Evolutionary conservation across 2,329 filamentous ascomycete genomes (phyloP), one percentile per base, ranked within the genome.

Genomic region (Neoarthrinium moseri): DNA sequence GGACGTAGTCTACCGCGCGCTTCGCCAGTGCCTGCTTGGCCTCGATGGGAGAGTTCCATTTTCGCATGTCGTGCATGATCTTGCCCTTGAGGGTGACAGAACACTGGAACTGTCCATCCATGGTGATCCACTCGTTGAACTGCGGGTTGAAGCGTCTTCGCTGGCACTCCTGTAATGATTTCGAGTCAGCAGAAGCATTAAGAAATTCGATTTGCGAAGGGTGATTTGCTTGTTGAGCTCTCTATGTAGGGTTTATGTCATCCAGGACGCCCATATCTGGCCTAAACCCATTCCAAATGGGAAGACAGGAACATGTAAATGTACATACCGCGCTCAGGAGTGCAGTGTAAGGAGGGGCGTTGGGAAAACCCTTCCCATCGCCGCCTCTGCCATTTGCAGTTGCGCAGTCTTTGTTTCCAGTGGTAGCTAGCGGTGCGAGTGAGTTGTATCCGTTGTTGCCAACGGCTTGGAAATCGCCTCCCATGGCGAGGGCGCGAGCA

Each of bases 91-190:
- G 18, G 17, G 49, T 43, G 6, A 63, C 57, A 18, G 52, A 51
- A 37, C 54, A 60, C 34, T 33, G 53, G 37, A 42, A 56, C 2
- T 27, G 26, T 17, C 47, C 46, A 13, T 51, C 30, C 2, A 7
- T 20, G 7, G 35, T 46, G 5, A 35, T 20, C 46, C 46, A 51
- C 37, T 57, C 57, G 2, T 24, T 30, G 40, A 56, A 64, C 21
- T 52, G 35, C 1, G 60, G 61, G 27, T 62, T 64, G 47, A 63
- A 64, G 13, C 46, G 33, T 2, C 59, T 53, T 24, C 51, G 49
- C 48, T 64, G 60, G 39, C 60, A 64, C 33, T 59, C 55, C 2
- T n/a, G n/a, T n/a, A n/a, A n/a, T n/a, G n/a, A n/a, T n/a, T n/a
- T n/a, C n/a, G n/a, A n/a, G n/a, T n/a, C n/a, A n/a, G n/a, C n/a